A percentile compares a stretch with the other conserved stretches of the same genome.
These are phyloP conservation scores for Paraconiothyrium brasiliense DNA, from an alignment of 2,329 filamentous ascomycete genomes.

Conservation along the genomic window DNA sequence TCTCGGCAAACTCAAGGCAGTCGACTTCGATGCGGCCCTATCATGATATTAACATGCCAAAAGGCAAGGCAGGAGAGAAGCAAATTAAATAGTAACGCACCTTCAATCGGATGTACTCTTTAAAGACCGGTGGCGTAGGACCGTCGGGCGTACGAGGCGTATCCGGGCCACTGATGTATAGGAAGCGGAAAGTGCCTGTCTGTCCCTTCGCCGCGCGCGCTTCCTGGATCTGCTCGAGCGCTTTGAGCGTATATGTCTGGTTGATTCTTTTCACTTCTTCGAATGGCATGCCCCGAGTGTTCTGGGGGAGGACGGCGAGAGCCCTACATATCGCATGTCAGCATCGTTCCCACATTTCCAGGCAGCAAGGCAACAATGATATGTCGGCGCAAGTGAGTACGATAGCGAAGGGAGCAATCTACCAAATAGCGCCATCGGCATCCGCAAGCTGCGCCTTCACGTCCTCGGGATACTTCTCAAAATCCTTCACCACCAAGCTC, in stretches of 20 bases:
- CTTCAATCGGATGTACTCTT: conserved; percentile 12
- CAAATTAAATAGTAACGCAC: not conserved
- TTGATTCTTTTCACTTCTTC: conserved; percentile 15
- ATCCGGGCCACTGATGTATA: conserved; percentile 16
- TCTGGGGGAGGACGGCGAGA: conserved; percentile 13
- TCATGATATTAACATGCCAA: not conserved
- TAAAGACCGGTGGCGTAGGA: conserved; percentile 10
- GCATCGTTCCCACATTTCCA: no score
- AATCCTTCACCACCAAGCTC: conserved; percentile 17
- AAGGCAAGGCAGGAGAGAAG: not conserved
- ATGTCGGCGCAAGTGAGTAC: not conserved
- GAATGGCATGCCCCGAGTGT: conserved; percentile 9
- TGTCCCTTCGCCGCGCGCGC: conserved; percentile 2
- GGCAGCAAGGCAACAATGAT: not conserved
- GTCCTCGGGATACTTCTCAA: conserved; percentile 16
- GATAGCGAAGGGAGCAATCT: not conserved
- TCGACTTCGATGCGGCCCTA: conserved; percentile 14
- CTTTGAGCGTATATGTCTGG: conserved; percentile 12
- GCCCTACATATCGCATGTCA: conserved; percentile 5
- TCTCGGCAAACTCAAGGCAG: conserved; percentile 14
- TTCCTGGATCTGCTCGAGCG: conserved; percentile 12
- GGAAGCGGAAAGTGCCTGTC: conserved; percentile 15
- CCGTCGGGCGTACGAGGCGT: conserved; percentile 13
- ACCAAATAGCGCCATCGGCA: conserved; percentile 17
- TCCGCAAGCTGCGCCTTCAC: conserved; percentile 18